phyloP scores from a whole-genome alignment of 495 filamentous ascomycete species.

The Penicillium coffeae region DNA sequence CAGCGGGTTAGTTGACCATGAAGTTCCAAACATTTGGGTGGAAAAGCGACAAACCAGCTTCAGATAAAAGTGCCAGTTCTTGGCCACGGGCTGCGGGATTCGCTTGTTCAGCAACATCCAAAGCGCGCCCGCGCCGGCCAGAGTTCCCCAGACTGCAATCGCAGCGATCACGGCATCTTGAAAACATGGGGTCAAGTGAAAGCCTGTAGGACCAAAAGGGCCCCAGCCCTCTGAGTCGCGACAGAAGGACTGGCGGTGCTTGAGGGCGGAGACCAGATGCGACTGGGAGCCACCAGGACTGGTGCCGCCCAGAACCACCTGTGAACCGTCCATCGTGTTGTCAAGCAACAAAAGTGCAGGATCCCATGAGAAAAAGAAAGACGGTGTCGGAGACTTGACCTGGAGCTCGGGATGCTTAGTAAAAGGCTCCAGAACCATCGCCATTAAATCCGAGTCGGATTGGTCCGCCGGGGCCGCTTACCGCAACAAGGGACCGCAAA shows the following conservation, averaged over 20 bases:
- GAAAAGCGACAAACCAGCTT: constrained; percentile 67
- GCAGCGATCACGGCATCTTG: constrained; percentile 77
- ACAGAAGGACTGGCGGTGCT: constrained; percentile 59
- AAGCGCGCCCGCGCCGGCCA: constrained; percentile 71
- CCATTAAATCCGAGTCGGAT: constrained; percentile 7
- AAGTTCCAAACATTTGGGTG: not conserved
- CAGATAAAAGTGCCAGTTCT: constrained; percentile 93
- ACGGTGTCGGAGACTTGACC: constrained; percentile 7
- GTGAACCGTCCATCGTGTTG: constrained; percentile 43
- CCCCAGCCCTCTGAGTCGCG: constrained; percentile 92
- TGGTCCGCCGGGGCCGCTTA: constrained; percentile 4
- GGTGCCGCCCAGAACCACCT: constrained; percentile 39
- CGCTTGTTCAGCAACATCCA: constrained; percentile 70
- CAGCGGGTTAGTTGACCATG: constrained; percentile 15
- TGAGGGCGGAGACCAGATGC: constrained; percentile 25
- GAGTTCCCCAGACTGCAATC: constrained; percentile 71
- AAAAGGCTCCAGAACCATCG: constrained; percentile 12
- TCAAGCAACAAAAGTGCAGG: constrained; percentile 17
- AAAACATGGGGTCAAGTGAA: constrained; percentile 96
- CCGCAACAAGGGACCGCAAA: constrained; percentile 1
- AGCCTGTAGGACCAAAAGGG: constrained; percentile 74
- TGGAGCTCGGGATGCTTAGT: constrained; percentile 17
- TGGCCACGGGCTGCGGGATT: constrained; percentile 58
- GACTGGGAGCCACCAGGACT: constrained; percentile 29
- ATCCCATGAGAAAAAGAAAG: constrained; percentile 9